phyloP scores from a whole-genome alignment of 345 rosid genomes.

The thale cress (Arabidopsis thaliana) region DNA sequence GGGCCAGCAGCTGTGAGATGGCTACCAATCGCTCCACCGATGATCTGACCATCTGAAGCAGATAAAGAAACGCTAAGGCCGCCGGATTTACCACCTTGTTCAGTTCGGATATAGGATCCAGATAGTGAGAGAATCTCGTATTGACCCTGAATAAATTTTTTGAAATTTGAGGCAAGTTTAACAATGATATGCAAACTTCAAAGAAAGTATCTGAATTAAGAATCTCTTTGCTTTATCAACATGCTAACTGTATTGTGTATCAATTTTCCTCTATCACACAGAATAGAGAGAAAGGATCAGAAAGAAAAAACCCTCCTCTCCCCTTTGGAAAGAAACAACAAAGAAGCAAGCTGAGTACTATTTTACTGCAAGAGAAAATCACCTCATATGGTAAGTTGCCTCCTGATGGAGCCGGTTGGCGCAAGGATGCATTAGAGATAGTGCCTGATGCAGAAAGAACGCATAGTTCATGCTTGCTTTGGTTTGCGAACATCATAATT shows the following conservation, averaged over 20 bases:
- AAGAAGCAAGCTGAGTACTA: not conserved
- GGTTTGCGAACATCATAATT: slow-evolving; percentile 70
- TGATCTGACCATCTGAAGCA: slow-evolving; percentile 67
- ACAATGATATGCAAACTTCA: slow-evolving; percentile 25
- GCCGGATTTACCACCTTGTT: slow-evolving; percentile 78
- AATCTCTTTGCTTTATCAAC: slow-evolving; percentile 1
- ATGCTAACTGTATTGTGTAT: not conserved
- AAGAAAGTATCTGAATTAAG: not conserved
- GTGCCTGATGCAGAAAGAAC: slow-evolving; percentile 90
- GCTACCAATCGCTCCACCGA: slow-evolving; percentile 92
- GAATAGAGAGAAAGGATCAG: not conserved
- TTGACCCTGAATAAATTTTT: slow-evolving; percentile 63
- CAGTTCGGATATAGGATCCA: slow-evolving; percentile 86
- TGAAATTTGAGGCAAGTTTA: slow-evolving; percentile 23
- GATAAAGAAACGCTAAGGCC: slow-evolving; percentile 82
- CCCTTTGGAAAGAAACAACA: slow-evolving; percentile 8
- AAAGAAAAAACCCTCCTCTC: not conserved
- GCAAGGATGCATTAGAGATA: slow-evolving; percentile 76
- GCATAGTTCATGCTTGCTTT: slow-evolving; percentile 83
- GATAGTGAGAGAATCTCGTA: slow-evolving; percentile 85
- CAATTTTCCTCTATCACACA: not conserved
- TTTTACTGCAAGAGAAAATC: slow-evolving; percentile 17
- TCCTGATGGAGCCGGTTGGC: slow-evolving; percentile 78
- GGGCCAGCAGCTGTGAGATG: slow-evolving; percentile 88
- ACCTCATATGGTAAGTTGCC: slow-evolving; percentile 86